A percentile compares a stretch with the other conserved stretches of the same genome.
Conservation (phyloP, 495 filamentous ascomycete species). For the Cercophora samala region DNA sequence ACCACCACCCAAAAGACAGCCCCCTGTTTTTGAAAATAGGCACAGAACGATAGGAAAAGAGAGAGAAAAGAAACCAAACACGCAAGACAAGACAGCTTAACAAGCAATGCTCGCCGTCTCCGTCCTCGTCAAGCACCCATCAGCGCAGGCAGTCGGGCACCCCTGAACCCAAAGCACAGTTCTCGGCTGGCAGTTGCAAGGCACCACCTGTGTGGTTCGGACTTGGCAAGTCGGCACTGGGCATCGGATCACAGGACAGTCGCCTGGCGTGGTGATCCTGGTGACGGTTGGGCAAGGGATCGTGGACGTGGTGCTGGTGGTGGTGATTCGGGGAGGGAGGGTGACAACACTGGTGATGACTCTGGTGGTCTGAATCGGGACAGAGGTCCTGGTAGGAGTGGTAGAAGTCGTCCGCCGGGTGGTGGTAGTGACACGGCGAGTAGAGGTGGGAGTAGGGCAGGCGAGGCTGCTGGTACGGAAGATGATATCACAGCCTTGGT, state of each 20-base stretch:
- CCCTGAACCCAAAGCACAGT: constrained; percentile 42
- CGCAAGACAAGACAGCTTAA: neutral
- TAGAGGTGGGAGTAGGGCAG: constrained; percentile 23
- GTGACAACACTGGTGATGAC: constrained; percentile 30
- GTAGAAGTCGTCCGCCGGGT: constrained; percentile 16
- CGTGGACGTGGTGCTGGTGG: constrained; percentile 10
- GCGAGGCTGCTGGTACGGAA: constrained; percentile 25
- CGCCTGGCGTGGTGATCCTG: constrained; percentile 37
- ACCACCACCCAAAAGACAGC: neutral
- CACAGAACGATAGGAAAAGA: neutral
- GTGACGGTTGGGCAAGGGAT: constrained; percentile 41
- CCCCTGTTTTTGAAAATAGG: neutral
- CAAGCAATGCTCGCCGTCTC: constrained; percentile 29
- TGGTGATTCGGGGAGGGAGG: constrained; percentile 21
- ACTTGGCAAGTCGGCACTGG: constrained; percentile 41
- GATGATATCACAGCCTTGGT: constrained; percentile 32
- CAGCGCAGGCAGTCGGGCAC: constrained; percentile 38
- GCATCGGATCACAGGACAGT: constrained; percentile 40
- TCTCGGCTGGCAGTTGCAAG: constrained; percentile 39
- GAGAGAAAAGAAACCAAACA: neutral
- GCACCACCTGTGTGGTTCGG: constrained; percentile 31
- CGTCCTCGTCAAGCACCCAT: constrained; percentile 36
- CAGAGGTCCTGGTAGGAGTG: constrained; percentile 15
- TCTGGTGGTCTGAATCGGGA: constrained; percentile 12
- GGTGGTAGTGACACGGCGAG: constrained; percentile 11